Conservation (phyloP, 768 basidiomycete species). For the Lentinus brumalis region DNA sequence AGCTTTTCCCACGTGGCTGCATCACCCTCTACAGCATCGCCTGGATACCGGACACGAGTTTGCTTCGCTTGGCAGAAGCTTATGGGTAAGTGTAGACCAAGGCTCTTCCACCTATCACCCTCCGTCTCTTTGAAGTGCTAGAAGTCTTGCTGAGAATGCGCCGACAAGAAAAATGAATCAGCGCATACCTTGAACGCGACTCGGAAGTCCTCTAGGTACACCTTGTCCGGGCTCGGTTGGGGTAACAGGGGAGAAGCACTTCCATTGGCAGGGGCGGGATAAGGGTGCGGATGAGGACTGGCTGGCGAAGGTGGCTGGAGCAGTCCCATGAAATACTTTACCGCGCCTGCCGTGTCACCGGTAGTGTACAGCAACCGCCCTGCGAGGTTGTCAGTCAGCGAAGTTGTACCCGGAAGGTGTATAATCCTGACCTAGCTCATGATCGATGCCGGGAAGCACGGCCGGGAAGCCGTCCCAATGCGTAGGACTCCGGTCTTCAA, state of each 20-base stretch:
- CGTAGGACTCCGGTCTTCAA: constrained; percentile 52
- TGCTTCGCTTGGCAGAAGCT: constrained; percentile 61
- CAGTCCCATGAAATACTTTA: constrained; percentile 74
- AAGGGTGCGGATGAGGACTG: constrained; percentile 9
- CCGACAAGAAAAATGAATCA: constrained; percentile 1
- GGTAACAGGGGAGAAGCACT: constrained; percentile 15
- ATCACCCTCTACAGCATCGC: constrained; percentile 48
- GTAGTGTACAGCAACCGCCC: constrained; percentile 88
- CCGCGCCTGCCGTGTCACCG: constrained; percentile 79
- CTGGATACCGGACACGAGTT: constrained; percentile 59
- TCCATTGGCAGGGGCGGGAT: constrained; percentile 21
- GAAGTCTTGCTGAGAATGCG: background rate
- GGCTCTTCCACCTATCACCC: constrained; percentile 41
- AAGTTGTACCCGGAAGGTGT: constrained; percentile 5
- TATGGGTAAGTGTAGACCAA: constrained; percentile 63
- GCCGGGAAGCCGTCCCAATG: constrained; percentile 54
- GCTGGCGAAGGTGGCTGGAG: constrained; percentile 44
- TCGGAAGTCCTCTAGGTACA: constrained; percentile 85
- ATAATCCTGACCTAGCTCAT: constrained; percentile 63
- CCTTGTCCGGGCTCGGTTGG: constrained; percentile 49
- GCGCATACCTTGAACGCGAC: constrained; percentile 75
- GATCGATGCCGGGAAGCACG: constrained; percentile 73
- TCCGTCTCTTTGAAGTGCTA: constrained; percentile 76
- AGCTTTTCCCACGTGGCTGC: constrained; percentile 59
- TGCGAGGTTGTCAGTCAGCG: constrained; percentile 30